These are phyloP conservation scores for Xylariaceae sp. DNA, from an alignment of 2,329 filamentous ascomycete genomes.

Conservation along the genomic window DNA sequence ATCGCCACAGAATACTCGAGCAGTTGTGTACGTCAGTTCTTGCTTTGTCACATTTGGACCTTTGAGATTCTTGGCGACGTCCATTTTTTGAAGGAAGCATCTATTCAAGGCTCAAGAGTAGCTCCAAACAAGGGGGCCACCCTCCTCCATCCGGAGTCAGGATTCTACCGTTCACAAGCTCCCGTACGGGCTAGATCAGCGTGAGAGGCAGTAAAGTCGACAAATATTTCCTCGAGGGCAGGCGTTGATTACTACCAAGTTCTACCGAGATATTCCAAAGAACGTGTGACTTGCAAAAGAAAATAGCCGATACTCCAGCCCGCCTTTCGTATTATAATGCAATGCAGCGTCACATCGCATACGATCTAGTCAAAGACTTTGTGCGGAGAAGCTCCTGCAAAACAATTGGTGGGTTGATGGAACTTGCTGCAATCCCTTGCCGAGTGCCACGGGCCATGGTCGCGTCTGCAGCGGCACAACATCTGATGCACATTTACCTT, in stretches of 20 bases:
- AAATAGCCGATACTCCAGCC: slow-evolving; percentile 11
- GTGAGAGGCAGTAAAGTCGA: not conserved
- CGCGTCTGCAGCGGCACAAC: slow-evolving; percentile 23
- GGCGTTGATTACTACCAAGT: slow-evolving; percentile 6
- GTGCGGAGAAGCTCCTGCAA: slow-evolving; percentile 20
- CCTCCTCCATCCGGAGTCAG: not conserved
- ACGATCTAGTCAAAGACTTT: not conserved
- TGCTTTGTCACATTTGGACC: not conserved
- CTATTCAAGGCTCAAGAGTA: too few species aligned
- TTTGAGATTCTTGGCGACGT: not conserved
- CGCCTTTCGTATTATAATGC: slow-evolving; percentile 10
- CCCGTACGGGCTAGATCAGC: not conserved
- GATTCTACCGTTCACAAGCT: slow-evolving; percentile 1
- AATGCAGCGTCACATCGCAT: slow-evolving; percentile 31
- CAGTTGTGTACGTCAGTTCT: not conserved
- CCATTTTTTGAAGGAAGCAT: not conserved
- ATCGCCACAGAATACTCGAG: too few species aligned
- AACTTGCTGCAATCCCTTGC: slow-evolving; percentile 23
- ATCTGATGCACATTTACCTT: slow-evolving; percentile 18
- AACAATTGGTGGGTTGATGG: slow-evolving; percentile 19
- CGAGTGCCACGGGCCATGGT: slow-evolving; percentile 25
- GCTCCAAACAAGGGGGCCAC: not conserved
- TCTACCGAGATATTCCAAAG: slow-evolving; percentile 27
- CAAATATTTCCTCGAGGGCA: not conserved
- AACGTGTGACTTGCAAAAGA: slow-evolving; percentile 17